These are phyloP conservation scores for Chimonanthus praecox DNA, from an alignment of 164 flowering plant species.

Conservation along the genomic window DNA sequence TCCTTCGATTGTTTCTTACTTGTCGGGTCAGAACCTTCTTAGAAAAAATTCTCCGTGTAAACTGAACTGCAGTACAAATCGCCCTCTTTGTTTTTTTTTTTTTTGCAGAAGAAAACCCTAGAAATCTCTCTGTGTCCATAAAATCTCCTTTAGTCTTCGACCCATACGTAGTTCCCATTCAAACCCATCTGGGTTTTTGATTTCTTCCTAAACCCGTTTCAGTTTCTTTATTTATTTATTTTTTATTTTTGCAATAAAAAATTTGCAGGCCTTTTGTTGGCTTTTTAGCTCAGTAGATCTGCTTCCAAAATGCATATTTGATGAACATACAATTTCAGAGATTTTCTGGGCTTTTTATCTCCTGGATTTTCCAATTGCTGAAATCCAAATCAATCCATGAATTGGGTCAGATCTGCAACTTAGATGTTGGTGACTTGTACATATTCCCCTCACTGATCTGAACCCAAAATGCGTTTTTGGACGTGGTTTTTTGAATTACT, in stretches of 20 bases:
- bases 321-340: neutral
- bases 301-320: neutral
- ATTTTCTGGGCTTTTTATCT: neutral
- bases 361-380: neutral
- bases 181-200: neutral
- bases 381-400: neutral
- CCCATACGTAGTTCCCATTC: neutral
- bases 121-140: slow-evolving; percentile 1
- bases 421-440: neutral
- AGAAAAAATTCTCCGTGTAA: neutral
- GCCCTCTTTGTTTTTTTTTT: too few species aligned
- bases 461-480: neutral
- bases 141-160: too few species aligned
- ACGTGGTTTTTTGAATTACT: slow-evolving; percentile 3
- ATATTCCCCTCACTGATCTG: slow-evolving; percentile 1
- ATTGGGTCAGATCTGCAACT: neutral
- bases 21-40: neutral
- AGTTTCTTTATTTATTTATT: neutral
- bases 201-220: neutral
- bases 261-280: neutral
- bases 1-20: neutral
- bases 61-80: too few species aligned
- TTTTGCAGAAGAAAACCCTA: neutral
- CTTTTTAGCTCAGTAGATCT: neutral
- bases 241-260: neutral